These are phyloP conservation scores for Neurospora crassa DNA, from an alignment of 2,329 filamentous ascomycete species.

Conservation along the genomic window DNA sequence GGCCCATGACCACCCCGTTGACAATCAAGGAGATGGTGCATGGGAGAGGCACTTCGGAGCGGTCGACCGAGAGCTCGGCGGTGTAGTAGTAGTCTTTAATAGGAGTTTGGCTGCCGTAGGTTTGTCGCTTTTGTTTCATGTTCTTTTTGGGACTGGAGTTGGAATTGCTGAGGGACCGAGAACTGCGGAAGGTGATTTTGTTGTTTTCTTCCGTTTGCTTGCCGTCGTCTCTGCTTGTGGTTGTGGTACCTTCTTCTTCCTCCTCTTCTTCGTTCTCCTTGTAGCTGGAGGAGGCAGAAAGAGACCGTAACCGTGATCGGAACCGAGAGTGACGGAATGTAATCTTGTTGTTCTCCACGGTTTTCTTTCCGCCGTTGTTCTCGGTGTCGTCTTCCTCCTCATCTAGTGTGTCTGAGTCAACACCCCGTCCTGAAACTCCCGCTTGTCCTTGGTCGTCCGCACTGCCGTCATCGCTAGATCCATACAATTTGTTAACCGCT, in stretches of 20 bases:
- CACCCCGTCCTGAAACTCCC: not conserved
- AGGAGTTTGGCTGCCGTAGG: not conserved
- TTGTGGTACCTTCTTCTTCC: not conserved
- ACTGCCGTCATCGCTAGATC: not conserved
- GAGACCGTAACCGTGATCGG: not conserved
- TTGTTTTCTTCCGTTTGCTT: not conserved
- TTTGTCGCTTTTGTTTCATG: not conserved
- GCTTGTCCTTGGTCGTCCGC: not conserved
- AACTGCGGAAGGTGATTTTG: not conserved
- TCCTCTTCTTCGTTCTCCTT: not conserved
- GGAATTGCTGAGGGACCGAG: not conserved
- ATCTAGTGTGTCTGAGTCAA: not conserved
- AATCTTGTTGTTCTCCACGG: not conserved
- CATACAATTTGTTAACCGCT: constrained; percentile 46
- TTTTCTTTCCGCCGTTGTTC: not conserved
- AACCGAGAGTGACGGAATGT: not conserved
- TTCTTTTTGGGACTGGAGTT: not conserved
- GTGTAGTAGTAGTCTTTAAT: constrained; percentile 26
- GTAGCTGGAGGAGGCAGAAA: not conserved
- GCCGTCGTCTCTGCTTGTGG: not conserved
- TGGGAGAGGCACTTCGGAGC: constrained; percentile 27
- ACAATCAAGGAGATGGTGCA: constrained; percentile 28
- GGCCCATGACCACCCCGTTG: constrained; percentile 21
- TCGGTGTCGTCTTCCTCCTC: not conserved
- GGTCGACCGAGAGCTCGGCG: constrained; percentile 27